These are phyloP conservation scores for Solanum appendiculatum DNA, from an alignment of 257 asterid genomes.

Conservation along the genomic window DNA sequence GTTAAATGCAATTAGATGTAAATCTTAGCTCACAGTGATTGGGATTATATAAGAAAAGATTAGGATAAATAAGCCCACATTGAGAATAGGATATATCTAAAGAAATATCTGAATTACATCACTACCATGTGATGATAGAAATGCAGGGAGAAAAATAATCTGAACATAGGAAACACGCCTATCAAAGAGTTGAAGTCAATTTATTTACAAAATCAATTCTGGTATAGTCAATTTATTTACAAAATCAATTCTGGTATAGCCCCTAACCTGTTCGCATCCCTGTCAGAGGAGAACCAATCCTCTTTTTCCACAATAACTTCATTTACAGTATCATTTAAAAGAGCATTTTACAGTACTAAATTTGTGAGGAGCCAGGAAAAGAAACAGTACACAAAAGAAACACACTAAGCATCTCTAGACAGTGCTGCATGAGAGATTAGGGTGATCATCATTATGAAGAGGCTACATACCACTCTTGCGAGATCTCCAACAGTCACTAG, in stretches of 20 bases:
- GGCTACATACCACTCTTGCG: slow-evolving; percentile 87
- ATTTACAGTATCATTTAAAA: background rate
- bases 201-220: background rate
- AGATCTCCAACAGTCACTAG: slow-evolving; percentile 98
- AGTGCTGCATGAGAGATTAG: background rate
- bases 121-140: background rate
- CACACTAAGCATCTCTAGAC: background rate
- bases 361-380: background rate
- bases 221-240: background rate
- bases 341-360: background rate
- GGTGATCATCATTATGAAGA: slow-evolving; percentile 1
- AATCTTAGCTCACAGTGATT: background rate
- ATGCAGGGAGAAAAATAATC: background rate
- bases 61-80: background rate
- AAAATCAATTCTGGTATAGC: background rate
- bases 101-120: background rate
- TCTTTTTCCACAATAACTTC: background rate
- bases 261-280: background rate
- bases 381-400: background rate
- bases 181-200: background rate
- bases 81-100: background rate
- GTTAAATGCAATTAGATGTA: background rate
- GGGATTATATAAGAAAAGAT: background rate
- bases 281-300: background rate
- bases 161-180: background rate